Base-by-base conservation (phyloP, 352 stramenopile genomes). In the Aphanomyces invadans region DNA sequence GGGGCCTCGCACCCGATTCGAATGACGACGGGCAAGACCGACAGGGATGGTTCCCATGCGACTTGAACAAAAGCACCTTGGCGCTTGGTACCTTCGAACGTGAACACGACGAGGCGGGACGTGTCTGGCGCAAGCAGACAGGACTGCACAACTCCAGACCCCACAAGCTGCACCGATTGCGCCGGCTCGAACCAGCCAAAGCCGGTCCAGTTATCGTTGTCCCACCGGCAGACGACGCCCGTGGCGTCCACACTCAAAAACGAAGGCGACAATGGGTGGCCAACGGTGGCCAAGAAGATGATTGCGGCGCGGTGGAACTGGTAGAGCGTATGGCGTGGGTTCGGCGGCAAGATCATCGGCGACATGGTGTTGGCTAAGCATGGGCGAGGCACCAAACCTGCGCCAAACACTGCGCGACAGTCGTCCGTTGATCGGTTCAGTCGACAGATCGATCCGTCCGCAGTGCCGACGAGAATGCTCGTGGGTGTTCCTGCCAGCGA, bases 161-260 rank as follows among this genome's bases (percentile, higher is more conserved):
- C 15, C 4, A 3, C 25, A 9, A 57, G 49, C 12, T 32, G 17
- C 11, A 57, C 0, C 4, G 49, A 33, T 21, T 29, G 19, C 11
- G 25, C 23, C 25, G 49, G 49, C 4, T 29, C 49, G 29, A 57
- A 57, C 49, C 49, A 57, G 29, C 49, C 49, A 57, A 57, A 57
- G 25, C 49, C 49, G 9, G 49, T 57, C 17, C 21, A 39, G 19
- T 29, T 17, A 5, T 7, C 17, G 25, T 39, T 21, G 11, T 32
- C 19, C 49, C 49, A 57, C 5, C 19, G 29, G 19, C 17, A 29
- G 5, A 57, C 49, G 25, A 57, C n/a, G 21, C 49, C 49, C 25
- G 49, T 39, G 25, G n/a, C 29, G 23, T 57, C 49, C 0, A 57
- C 49, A n/a, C 49, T 57, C 25, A 57, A 15, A 42, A 42, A 15